These are phyloP conservation scores for Carex scoparia DNA, from an alignment of 176 grass and related monocot genomes.

Conservation along the genomic window DNA sequence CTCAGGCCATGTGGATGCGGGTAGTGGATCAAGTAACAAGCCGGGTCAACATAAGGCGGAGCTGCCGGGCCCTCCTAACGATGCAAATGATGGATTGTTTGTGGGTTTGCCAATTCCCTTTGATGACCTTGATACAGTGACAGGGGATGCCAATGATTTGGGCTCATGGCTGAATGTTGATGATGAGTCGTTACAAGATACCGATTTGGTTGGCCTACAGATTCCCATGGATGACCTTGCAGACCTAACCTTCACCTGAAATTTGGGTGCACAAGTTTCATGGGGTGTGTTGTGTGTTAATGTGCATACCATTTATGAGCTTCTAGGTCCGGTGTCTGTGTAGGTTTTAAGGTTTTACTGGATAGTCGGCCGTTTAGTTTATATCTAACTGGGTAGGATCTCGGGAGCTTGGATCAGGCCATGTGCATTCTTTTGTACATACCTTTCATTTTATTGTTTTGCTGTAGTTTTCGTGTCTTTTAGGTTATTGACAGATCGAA, in stretches of 20 bases:
- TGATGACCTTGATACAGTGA: conserved; percentile 19
- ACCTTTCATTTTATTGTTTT: conserved; percentile 13
- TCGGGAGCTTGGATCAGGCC: background rate
- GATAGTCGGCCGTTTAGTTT: conserved; percentile 12
- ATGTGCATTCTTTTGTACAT: conserved; percentile 32
- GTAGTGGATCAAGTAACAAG: conserved; percentile 15
- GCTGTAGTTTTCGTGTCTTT: background rate
- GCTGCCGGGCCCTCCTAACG: background rate
- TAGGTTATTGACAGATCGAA: conserved; percentile 21
- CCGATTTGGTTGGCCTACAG: conserved; percentile 18
- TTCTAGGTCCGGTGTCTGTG: conserved; percentile 1
- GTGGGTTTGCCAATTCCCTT: conserved; percentile 15
- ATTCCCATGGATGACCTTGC: conserved; percentile 29
- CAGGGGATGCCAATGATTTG: conserved; percentile 24
- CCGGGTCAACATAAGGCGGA: background rate
- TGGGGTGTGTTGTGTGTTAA: background rate
- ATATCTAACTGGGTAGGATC: conserved; percentile 20
- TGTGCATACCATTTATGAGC: conserved; percentile 22
- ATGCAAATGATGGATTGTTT: conserved; percentile 19
- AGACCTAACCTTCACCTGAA: conserved; percentile 23
- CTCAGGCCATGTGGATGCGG: background rate
- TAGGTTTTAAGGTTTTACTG: background rate
- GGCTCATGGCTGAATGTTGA: conserved; percentile 26
- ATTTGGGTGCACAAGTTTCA: background rate
- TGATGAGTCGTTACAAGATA: conserved; percentile 23